These are phyloP conservation scores for Epichloe coenophiala DNA, from an alignment of 2,329 filamentous ascomycete genomes.

Conservation along the genomic window DNA sequence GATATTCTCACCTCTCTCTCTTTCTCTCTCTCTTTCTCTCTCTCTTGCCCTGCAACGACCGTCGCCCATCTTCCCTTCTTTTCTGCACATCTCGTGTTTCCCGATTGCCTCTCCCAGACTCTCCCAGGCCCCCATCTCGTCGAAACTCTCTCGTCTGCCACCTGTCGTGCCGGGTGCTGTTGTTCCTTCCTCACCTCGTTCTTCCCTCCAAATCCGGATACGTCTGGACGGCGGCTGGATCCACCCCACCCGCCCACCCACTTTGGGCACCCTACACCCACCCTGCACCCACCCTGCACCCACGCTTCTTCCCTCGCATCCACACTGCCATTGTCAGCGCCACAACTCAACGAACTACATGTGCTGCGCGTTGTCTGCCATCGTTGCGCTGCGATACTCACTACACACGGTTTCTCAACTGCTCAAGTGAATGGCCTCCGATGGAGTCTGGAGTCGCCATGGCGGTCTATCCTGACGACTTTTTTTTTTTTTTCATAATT, in stretches of 20 bases:
- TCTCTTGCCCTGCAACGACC: no score
- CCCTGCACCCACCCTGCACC: not conserved
- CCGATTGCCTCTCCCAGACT: not conserved
- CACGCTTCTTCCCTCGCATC: slow-evolving; percentile 9
- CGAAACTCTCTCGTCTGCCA: no score
- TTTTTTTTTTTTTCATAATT: not conserved
- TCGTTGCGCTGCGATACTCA: not conserved
- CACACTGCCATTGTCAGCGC: slow-evolving; percentile 5
- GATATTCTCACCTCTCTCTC: not conserved
- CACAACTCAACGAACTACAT: slow-evolving; percentile 3
- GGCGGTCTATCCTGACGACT: not conserved
- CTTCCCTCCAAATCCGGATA: slow-evolving; percentile 1
- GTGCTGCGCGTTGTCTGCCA: not conserved
- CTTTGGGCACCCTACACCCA: slow-evolving; percentile 1
- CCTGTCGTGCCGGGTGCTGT: not conserved
- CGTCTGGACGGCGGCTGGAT: slow-evolving; percentile 3
- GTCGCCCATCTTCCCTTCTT: not conserved
- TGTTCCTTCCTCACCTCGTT: slow-evolving; percentile 2
- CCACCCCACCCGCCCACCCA: slow-evolving; percentile 2
- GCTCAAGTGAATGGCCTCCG: not conserved
- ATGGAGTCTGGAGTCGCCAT: not conserved
- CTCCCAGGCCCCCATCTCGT: no score
- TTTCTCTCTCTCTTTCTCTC: no score
- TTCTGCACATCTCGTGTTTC: not conserved
- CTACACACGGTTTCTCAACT: not conserved